Percentiles rank a stretch among this genome's conserved stretches.
Conservation (phyloP, 2,329 filamentous ascomycete species). For the Phialophora chinensis region DNA sequence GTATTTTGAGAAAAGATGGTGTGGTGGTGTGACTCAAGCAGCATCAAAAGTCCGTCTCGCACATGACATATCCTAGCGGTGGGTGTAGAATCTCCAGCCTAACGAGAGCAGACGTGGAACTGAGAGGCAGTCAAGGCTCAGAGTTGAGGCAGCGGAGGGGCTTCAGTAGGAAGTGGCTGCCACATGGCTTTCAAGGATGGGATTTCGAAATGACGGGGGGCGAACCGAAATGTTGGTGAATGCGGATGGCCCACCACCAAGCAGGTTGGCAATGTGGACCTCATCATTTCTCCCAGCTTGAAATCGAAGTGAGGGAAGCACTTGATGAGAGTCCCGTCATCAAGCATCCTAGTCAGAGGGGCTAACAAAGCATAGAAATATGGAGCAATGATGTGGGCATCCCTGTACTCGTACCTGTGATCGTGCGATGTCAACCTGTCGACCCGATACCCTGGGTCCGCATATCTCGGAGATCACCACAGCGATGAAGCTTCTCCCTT, state of each 20-base stretch:
- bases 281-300: background rate
- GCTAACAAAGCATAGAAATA: background rate
- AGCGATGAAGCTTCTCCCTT: background rate
- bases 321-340: background rate
- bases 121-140: background rate
- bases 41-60: background rate
- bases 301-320: background rate
- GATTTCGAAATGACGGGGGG: slow-evolving; percentile 2
- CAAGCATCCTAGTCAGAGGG: background rate
- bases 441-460: background rate
- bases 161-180: slow-evolving; percentile 5
- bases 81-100: background rate
- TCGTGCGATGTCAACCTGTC: background rate
- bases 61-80: slow-evolving; percentile 8
- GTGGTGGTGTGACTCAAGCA: slow-evolving; percentile 9
- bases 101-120: background rate
- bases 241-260: background rate
- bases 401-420: background rate
- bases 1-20: slow-evolving; percentile 4
- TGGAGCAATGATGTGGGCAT: background rate
- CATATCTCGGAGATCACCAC: background rate
- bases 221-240: background rate
- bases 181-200: slow-evolving; percentile 14
- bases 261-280: background rate
- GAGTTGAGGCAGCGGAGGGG: background rate